Evolutionary conservation across 176 grass and related monocot species (phyloP).

Genomic region (Dactylis glomerata): DNA sequence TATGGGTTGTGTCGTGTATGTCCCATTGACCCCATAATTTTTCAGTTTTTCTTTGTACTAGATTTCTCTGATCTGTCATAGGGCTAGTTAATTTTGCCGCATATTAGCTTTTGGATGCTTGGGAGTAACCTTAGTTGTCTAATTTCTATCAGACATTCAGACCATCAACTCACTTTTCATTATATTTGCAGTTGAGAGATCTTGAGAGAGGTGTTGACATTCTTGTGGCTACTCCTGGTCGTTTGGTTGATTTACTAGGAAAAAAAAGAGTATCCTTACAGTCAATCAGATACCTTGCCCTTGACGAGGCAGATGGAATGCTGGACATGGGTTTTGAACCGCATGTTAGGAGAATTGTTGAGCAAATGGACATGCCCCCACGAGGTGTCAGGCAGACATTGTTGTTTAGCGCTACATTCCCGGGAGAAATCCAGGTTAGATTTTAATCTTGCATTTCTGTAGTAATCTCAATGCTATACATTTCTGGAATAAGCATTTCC

Average conservation of each 20-base stretch:
- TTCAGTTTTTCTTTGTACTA: not conserved
- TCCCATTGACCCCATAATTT: not conserved
- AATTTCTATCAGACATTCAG: not conserved
- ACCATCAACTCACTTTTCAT: not conserved
- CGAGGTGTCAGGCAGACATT: conserved; percentile 78
- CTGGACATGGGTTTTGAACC: conserved; percentile 99
- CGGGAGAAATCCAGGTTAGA: conserved; percentile 89
- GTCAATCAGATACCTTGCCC: conserved; percentile 78
- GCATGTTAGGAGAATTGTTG: conserved; percentile 92
- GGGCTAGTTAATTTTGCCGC: not conserved
- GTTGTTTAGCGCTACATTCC: conserved; percentile 96
- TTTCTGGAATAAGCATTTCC: not conserved
- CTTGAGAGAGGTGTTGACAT: conserved; percentile 96
- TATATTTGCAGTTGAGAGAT: conserved; percentile 71
- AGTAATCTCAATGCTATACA: not conserved
- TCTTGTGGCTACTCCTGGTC: conserved; percentile 96
- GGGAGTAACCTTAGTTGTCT: not conserved
- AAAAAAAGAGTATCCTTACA: conserved; percentile 82
- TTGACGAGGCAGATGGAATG: conserved; percentile 99
- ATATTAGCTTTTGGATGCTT: not conserved
- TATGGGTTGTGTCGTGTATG: not conserved
- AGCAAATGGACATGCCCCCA: conserved; percentile 95
- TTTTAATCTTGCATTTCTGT: not conserved
- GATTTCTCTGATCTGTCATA: not conserved
- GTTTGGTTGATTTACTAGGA: conserved; percentile 92